These are phyloP conservation scores for Drechslerella stenobrocha DNA, from an alignment of 2,329 filamentous ascomycete species.

Conservation along the genomic window DNA sequence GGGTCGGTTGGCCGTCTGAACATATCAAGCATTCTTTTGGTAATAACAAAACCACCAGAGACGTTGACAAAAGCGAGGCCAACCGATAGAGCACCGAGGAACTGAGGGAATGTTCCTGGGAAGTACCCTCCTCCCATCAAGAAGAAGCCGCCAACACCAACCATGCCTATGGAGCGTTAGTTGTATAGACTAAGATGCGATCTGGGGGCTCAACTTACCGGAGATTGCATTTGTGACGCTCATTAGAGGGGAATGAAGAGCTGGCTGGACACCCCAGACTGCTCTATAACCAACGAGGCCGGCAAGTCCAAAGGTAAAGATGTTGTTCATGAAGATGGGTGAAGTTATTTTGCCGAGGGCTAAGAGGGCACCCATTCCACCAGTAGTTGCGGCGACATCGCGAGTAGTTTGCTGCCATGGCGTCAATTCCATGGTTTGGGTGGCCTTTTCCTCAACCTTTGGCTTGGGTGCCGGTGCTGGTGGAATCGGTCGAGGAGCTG, in stretches of 20 bases:
- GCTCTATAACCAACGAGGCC: constrained; percentile 84
- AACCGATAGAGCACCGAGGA: constrained; percentile 76
- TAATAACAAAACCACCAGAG: constrained; percentile 85
- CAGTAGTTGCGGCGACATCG: constrained; percentile 73
- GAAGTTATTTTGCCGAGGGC: constrained; percentile 78
- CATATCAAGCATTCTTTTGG: constrained; percentile 92
- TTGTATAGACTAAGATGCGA: not conserved
- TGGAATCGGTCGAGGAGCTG: constrained; percentile 55
- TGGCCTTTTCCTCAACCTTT: constrained; percentile 54
- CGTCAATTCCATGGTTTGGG: constrained; percentile 68
- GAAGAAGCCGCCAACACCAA: constrained; percentile 84
- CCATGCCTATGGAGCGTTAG: constrained; percentile 65
- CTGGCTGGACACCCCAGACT: constrained; percentile 82
- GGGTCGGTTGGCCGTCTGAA: constrained; percentile 83
- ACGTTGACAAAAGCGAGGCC: constrained; percentile 86
- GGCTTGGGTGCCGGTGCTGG: constrained; percentile 60
- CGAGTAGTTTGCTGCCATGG: constrained; percentile 79
- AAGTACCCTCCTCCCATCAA: constrained; percentile 81
- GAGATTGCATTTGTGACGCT: constrained; percentile 92
- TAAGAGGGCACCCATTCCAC: constrained; percentile 74
- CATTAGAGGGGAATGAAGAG: constrained; percentile 86
- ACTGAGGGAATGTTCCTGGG: constrained; percentile 76
- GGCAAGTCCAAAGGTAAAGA: constrained; percentile 80
- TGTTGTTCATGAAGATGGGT: constrained; percentile 83
- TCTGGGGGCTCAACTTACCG: constrained; percentile 57